A percentile compares a stretch with the other conserved stretches of the same genome.
These are phyloP conservation scores for Paramyrothecium sp. DNA, from an alignment of 2,329 filamentous ascomycete species.

Conservation along the genomic window DNA sequence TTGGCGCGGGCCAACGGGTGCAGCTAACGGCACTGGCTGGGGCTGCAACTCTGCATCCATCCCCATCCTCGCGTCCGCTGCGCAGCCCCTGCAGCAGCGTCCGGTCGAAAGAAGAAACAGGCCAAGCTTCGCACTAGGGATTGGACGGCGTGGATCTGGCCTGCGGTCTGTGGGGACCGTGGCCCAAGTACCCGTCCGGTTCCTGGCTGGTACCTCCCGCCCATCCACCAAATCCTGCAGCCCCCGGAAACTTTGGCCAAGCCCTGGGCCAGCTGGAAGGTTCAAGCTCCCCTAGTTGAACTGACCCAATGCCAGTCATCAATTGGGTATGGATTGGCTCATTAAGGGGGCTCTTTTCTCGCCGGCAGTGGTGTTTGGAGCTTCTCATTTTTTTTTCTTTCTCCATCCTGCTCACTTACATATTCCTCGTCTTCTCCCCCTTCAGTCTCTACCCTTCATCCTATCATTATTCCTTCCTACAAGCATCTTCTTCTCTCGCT, in stretches of 20 bases:
- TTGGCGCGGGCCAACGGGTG: too few species aligned
- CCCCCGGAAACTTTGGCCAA: not conserved
- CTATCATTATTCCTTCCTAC: not conserved
- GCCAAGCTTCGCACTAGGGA: not conserved
- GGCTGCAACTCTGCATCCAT: too few species aligned
- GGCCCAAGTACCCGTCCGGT: not conserved
- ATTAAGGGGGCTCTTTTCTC: not conserved
- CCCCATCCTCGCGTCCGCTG: too few species aligned
- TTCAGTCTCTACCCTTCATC: not conserved
- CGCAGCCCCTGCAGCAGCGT: not conserved
- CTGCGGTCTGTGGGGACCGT: not conserved
- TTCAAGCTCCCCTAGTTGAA: too few species aligned
- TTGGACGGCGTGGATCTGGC: not conserved
- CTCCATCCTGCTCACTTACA: not conserved
- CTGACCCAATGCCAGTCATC: too few species aligned
- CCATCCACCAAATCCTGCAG: not conserved
- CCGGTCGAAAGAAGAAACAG: not conserved
- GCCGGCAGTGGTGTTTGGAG: not conserved
- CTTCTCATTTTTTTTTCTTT: not conserved
- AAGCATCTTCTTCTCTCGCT: not conserved
- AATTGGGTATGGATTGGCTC: too few species aligned
- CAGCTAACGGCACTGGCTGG: too few species aligned
- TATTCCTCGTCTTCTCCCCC: not conserved
- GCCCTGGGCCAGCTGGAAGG: not conserved
- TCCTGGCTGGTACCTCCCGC: too few species aligned